Evolutionary conservation across 164 flowering plant species (phyloP), one percentile per base, ranked within the genome.

Genomic region (Dillenia suffruticosa): DNA sequence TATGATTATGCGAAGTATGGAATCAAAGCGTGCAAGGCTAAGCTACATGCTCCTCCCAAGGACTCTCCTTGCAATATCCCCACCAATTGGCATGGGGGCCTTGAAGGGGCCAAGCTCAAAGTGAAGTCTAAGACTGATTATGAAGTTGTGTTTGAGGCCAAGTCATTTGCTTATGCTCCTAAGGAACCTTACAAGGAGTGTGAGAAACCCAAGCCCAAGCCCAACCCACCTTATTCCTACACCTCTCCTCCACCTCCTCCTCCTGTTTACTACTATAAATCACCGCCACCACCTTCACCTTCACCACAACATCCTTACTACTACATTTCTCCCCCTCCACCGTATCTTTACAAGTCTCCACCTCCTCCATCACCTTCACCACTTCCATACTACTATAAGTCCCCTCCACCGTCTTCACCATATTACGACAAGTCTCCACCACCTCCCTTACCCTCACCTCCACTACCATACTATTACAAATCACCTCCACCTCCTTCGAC

Each of bases 131-230:
- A 84, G 73, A 70, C 66, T 7, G 49, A 87, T 43, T 65, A 76
- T 52, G 86, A 81, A 52, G 84, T 84, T 70, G 93, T 87, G 47
- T 73, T 83, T 24, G 16, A 47, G 12, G 83, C 85, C 15, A 83
- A 83, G 76, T 67, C 89, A 15, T 87, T 87, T 71, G 92, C 92
- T 45, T 87, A 75, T 73, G 92, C 80, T 11, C 76, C 92, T 9
- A 78, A 82, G 76, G 82, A 62, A 14, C 89, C 87, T 57, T 86
- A 81, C 65, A 43, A 82, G 74, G 78, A 75, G 63, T 86, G 91
- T 62, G 54, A 78, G 17, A 81, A 77, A 69, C 64, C 62, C 8
- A 65, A 65, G 61, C 83, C 75, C 15, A 62, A 65, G 46, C 72
- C 76, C 13, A 51, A 49, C n/a, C 49, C 60, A 1, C 58, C 60